These are phyloP conservation scores for Aspergillus diversus DNA, from an alignment of 495 filamentous ascomycete species.

Conservation along the genomic window DNA sequence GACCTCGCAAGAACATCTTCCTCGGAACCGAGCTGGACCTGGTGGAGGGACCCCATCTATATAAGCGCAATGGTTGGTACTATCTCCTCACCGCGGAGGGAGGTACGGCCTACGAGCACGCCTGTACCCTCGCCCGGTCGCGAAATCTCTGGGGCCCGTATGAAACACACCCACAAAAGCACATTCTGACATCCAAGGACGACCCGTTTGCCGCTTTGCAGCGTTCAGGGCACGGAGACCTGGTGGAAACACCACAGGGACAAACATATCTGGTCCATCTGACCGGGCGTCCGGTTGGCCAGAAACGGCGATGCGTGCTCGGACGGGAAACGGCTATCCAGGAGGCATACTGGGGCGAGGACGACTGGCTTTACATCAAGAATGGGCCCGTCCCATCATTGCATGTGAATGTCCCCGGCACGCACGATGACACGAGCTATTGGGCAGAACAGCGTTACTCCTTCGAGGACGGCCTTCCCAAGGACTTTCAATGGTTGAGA, in stretches of 20 bases:
- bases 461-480: conserved; percentile 10
- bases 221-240: conserved; percentile 13
- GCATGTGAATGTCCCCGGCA: conserved; percentile 14
- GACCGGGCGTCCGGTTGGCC: conserved; percentile 11
- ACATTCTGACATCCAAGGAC: conserved; percentile 6
- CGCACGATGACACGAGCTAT: not conserved
- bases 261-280: conserved; percentile 16
- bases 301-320: conserved; percentile 13
- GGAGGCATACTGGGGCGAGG: conserved; percentile 11
- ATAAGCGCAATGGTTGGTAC: conserved; percentile 14
- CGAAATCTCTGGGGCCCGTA: conserved; percentile 17
- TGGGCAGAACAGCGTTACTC: conserved; percentile 16
- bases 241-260: conserved; percentile 12
- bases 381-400: conserved; percentile 11
- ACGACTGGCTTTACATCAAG: conserved; percentile 17
- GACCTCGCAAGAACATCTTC: conserved; percentile 11
- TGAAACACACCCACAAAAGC: conserved; percentile 1
- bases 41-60: conserved; percentile 43
- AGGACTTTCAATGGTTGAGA: conserved; percentile 18
- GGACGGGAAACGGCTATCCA: conserved; percentile 17
- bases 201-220: conserved; percentile 14
- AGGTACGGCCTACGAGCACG: conserved; percentile 14
- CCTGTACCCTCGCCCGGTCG: conserved; percentile 13
- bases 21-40: conserved; percentile 34
- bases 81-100: conserved; percentile 19